Evolutionary conservation across 441 rosid species (phyloP), one percentile per base, ranked within the genome.

Genomic region (Metrosideros polymorpha): DNA sequence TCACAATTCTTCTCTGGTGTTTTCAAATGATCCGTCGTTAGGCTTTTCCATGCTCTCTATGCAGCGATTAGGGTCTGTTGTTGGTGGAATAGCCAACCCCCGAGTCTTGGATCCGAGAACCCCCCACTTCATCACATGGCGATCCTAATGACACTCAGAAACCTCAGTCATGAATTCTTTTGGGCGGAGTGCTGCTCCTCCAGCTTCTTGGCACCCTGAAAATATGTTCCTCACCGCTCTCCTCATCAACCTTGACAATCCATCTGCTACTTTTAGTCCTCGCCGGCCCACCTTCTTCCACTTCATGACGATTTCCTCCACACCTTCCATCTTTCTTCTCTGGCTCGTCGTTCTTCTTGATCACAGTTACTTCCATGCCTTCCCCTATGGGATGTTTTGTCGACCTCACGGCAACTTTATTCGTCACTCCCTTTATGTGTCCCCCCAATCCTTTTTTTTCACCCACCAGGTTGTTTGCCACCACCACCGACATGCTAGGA

Each of bases 351-450:
- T 50, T 75, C 57, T 61, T 89, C 49, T 88, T 90, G 53, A 89
- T 93, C 83, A 88, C 84, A 3, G 91, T 92, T 50, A 92, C 85
- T 88, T 93, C 93, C 92, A 92, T 91, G 51, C 90, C 93, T 89
- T 85, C 90, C 76, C 93, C 93, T 30, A 92, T 88, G 4, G 90
- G 92, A 83, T 84, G 89, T 88, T 89, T 92, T 85, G 84, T 86
- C n/a, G 92, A 92, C 88, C 93, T 90, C 49, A 91, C 91, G 24
- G 57, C 83, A 87, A 85, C 89, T 45, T 86, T 76, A 77, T 87
- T 89, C 45, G 86, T 79, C 88, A 85, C 83, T 43, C 89, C 90
- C 55, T 66, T 87, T 6, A 89, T 19, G 61, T 63, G 88, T 45
- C 91, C 92, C 82, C 88, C 90, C 90, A 93, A 52, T 42, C 91